phyloP scores from a whole-genome alignment of 805 yeast species.

The Torulaspora delbrueckii region DNA sequence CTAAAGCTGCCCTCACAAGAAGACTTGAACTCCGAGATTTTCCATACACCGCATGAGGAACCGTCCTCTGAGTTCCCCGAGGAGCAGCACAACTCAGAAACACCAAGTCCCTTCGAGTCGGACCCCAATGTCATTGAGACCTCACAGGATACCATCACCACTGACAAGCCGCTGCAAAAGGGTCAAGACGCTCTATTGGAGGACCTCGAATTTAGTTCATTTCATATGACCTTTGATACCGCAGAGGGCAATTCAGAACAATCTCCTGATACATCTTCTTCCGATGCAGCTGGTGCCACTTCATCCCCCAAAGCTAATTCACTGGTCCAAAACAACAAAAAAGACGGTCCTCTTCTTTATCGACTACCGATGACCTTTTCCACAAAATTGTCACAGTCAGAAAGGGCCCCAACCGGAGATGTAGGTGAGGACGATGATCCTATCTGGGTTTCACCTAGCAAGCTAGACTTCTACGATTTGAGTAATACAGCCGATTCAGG shows the following conservation, averaged over 20 bases:
- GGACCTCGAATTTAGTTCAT: conserved; percentile 33
- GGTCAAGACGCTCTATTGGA: conserved; percentile 16
- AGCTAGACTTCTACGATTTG: conserved; percentile 24
- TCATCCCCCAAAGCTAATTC: background rate
- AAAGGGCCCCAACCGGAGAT: conserved; percentile 2
- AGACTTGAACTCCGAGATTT: conserved; percentile 14
- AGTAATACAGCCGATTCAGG: conserved; percentile 8
- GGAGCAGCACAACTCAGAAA: conserved; percentile 3
- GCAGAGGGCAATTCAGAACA: conserved; percentile 10
- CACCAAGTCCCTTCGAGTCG: conserved; percentile 8
- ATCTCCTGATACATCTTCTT: conserved; percentile 1
- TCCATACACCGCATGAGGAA: conserved; percentile 12
- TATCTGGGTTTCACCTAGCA: conserved; percentile 35
- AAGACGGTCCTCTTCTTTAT: conserved; percentile 13
- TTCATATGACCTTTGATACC: conserved; percentile 31
- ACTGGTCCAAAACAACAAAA: background rate
- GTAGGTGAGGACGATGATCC: conserved; percentile 25
- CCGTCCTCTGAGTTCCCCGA: conserved; percentile 7
- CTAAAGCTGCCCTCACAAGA: conserved; percentile 26
- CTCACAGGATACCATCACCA: conserved; percentile 8
- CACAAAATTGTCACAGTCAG: background rate
- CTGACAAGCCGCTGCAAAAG: background rate
- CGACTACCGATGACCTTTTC: conserved; percentile 9
- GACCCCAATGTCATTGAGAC: conserved; percentile 10
- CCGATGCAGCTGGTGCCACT: background rate